phyloP scores from a whole-genome alignment of 2,329 filamentous ascomycete species.

The Teratosphaeria pseudoeucalypti region DNA sequence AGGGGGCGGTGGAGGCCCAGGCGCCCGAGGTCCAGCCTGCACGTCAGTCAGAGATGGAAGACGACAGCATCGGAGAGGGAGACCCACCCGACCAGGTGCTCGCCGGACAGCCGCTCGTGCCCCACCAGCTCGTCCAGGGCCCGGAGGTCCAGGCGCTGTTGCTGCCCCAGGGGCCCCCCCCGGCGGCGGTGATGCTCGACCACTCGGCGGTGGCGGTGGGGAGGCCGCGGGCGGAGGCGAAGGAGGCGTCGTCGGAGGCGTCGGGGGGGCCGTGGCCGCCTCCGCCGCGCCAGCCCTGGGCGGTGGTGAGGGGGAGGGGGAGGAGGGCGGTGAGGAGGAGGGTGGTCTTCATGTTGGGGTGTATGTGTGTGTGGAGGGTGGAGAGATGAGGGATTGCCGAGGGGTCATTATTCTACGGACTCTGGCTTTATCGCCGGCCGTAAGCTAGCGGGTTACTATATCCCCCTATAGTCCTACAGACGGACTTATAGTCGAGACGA shows the following conservation, averaged over 20 bases:
- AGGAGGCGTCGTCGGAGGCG: slow-evolving; percentile 5
- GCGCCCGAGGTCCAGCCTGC: slow-evolving; percentile 24
- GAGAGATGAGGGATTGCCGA: background rate
- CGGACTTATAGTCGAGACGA: too few species aligned
- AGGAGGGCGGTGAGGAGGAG: slow-evolving; percentile 4
- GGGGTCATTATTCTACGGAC: too few species aligned
- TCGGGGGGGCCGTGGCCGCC: background rate
- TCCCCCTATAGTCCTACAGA: too few species aligned
- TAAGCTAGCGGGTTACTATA: too few species aligned
- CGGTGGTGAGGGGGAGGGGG: slow-evolving; percentile 5
- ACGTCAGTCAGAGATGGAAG: background rate
- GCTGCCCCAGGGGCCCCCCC: slow-evolving; percentile 25
- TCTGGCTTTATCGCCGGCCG: too few species aligned
- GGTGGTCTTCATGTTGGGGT: slow-evolving; percentile 1
- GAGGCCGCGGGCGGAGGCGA: slow-evolving; percentile 12
- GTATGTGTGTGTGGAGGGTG: background rate
- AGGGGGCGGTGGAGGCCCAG: slow-evolving; percentile 23
- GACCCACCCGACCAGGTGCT: slow-evolving; percentile 23
- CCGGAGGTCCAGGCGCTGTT: slow-evolving; percentile 22
- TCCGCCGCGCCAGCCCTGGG: slow-evolving; percentile 1
- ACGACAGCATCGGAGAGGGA: too few species aligned
- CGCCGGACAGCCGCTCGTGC: slow-evolving; percentile 22
- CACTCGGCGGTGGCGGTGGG: slow-evolving; percentile 19
- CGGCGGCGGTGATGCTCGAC: slow-evolving; percentile 20
- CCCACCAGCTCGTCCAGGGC: slow-evolving; percentile 28